Evolutionary conservation across 2,329 filamentous ascomycete species (phyloP).

Genomic region (Thermothelomyces thermophilus): DNA sequence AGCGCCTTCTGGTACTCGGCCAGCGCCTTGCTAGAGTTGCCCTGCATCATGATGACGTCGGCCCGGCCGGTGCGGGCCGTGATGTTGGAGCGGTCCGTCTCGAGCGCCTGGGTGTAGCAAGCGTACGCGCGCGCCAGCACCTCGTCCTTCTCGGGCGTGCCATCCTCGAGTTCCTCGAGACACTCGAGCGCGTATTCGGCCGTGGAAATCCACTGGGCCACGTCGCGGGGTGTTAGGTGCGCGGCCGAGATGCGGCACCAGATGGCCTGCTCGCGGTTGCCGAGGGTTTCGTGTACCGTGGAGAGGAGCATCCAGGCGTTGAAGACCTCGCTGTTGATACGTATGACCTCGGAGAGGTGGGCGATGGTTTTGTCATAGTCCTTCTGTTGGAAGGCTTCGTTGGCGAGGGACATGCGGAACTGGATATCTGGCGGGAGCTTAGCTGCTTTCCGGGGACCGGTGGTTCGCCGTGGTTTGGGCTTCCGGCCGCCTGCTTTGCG

Average conservation of each 20-base stretch:
- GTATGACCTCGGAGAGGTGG: conserved; percentile 56
- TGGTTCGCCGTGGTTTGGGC: conserved; percentile 1
- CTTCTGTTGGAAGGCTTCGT: conserved; percentile 57
- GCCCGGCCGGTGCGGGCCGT: conserved; percentile 55
- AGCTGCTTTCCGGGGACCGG: conserved; percentile 52
- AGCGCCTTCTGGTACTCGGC: conserved; percentile 51
- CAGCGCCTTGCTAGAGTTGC: conserved; percentile 47
- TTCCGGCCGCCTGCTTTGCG: conserved; percentile 9
- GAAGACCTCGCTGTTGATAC: conserved; percentile 61
- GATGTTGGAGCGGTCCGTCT: conserved; percentile 50
- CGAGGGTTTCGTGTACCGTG: conserved; percentile 55
- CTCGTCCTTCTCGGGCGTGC: conserved; percentile 26
- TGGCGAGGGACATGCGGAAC: conserved; percentile 58
- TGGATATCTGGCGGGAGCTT: conserved; percentile 69
- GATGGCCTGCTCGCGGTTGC: conserved; percentile 50
- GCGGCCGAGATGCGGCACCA: conserved; percentile 56
- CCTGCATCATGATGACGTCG: conserved; percentile 49
- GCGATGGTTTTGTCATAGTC: conserved; percentile 55
- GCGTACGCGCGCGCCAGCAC: conserved; percentile 44
- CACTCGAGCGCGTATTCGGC: conserved; percentile 51
- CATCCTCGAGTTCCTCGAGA: conserved; percentile 41
- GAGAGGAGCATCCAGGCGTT: conserved; percentile 58
- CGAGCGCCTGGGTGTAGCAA: conserved; percentile 54
- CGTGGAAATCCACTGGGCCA: conserved; percentile 52
- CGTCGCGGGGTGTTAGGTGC: conserved; percentile 55